Percentiles rank a stretch among this genome's conserved stretches.
Conservation (phyloP, 1,284 basidiomycete species). For the Cystobasidium pallidum region DNA sequence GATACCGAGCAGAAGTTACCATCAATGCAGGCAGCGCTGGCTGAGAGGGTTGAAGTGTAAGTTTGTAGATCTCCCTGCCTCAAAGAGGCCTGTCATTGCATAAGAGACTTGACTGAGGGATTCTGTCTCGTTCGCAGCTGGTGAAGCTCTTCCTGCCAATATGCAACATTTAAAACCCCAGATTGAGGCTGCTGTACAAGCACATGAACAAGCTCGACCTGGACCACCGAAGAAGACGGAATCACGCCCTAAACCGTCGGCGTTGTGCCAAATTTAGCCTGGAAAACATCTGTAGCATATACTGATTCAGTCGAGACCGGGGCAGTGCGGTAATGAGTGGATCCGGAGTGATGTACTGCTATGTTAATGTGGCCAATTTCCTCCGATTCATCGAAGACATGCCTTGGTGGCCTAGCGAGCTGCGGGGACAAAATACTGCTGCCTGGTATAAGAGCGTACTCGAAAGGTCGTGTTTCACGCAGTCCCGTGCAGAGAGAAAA, state of each 20-base stretch:
- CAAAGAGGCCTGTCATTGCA: background rate
- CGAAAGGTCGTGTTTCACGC: too few relatives aligned
- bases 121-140: conserved; percentile 8
- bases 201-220: conserved; percentile 38
- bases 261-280: too few relatives aligned
- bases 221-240: conserved; percentile 16
- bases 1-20: conserved; percentile 50
- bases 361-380: background rate
- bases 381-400: too few relatives aligned
- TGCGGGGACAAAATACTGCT: too few relatives aligned
- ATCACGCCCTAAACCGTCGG: background rate
- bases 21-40: conserved; percentile 48
- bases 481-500: background rate
- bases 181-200: conserved; percentile 41
- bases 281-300: conserved; percentile 26
- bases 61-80: background rate
- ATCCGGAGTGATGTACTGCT: background rate
- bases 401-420: too few relatives aligned
- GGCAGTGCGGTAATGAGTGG: too few relatives aligned
- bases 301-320: background rate
- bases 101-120: background rate
- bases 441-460: too few relatives aligned
- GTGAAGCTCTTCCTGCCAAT: conserved; percentile 45
- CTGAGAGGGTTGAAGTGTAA: conserved; percentile 36
- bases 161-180: conserved; percentile 44